Conservation (phyloP, 495 filamentous ascomycete species). For the Neurospora sp. region DNA sequence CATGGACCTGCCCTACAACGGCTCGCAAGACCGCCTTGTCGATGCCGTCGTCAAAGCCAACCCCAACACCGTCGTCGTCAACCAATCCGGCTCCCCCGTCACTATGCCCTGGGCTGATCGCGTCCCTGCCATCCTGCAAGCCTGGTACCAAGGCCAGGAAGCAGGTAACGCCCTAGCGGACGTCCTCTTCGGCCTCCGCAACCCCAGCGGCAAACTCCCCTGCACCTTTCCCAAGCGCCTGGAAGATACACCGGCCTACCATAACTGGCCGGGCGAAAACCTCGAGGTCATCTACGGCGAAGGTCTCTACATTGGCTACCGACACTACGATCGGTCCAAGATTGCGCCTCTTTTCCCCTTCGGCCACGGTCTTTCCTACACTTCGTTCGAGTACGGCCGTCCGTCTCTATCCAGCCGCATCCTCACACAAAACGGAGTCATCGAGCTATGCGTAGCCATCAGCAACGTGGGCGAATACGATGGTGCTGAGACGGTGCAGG, state of each 20-base stretch:
- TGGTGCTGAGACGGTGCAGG: slow-evolving; percentile 71
- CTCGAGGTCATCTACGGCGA: slow-evolving; percentile 72
- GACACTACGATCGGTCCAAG: slow-evolving; percentile 66
- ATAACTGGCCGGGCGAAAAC: slow-evolving; percentile 79
- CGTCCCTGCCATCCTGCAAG: slow-evolving; percentile 61
- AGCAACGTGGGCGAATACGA: slow-evolving; percentile 56
- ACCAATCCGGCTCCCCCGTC: slow-evolving; percentile 77
- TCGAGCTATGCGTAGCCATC: slow-evolving; percentile 54
- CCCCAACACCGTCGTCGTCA: slow-evolving; percentile 65
- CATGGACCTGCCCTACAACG: slow-evolving; percentile 66
- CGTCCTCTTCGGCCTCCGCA: slow-evolving; percentile 73
- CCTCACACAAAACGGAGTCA: slow-evolving; percentile 40
- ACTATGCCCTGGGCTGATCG: slow-evolving; percentile 72
- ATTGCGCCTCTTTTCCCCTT: slow-evolving; percentile 65
- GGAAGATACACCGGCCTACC: slow-evolving; percentile 72
- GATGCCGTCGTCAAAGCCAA: slow-evolving; percentile 60
- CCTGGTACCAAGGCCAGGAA: slow-evolving; percentile 80
- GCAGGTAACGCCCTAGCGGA: slow-evolving; percentile 80
- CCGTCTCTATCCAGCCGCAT: slow-evolving; percentile 41
- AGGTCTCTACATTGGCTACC: slow-evolving; percentile 74
- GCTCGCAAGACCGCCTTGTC: slow-evolving; percentile 66
- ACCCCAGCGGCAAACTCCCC: slow-evolving; percentile 82
- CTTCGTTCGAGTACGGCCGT: slow-evolving; percentile 59
- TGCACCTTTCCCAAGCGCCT: slow-evolving; percentile 60
- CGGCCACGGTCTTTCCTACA: slow-evolving; percentile 77